Evolutionary conservation across 2,329 filamentous ascomycete species (phyloP).

Genomic region (Colletotrichum brevisporum): DNA sequence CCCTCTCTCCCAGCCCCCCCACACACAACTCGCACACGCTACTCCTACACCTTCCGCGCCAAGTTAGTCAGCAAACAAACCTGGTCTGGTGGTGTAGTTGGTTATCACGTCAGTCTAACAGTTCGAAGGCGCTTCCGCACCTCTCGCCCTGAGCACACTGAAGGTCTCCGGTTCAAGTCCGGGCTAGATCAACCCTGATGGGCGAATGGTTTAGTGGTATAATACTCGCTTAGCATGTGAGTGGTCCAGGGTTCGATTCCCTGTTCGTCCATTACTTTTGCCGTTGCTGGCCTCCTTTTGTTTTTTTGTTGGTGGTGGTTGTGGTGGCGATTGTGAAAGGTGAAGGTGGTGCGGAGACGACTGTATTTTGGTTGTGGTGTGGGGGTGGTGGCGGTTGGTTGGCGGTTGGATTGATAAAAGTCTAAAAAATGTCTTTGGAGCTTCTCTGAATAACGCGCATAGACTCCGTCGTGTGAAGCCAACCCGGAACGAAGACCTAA

Average conservation of each 20-base stretch:
- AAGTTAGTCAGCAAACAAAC: background rate
- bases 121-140: too few species aligned
- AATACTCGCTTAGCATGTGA: conserved; percentile 31
- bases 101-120: conserved; percentile 66
- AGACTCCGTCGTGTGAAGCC: too few species aligned
- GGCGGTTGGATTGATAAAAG: too few species aligned
- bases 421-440: too few species aligned
- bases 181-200: conserved; percentile 20
- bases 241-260: conserved; percentile 29
- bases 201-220: conserved; percentile 30
- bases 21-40: background rate
- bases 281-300: background rate
- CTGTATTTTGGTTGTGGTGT: background rate
- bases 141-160: conserved; percentile 12
- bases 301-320: background rate
- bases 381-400: too few species aligned
- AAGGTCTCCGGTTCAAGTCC: conserved; percentile 41
- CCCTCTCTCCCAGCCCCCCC: background rate
- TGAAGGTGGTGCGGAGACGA: background rate
- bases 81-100: conserved; percentile 53
- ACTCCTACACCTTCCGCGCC: rapidly evolving
- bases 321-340: background rate
- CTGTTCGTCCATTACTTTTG: conserved; percentile 20
- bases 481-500: too few species aligned
- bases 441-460: too few species aligned